A percentile compares a stretch with the other conserved stretches of the same genome.
phyloP scores from a whole-genome alignment of 2,329 filamentous ascomycete species.

The Beauveria sp. region DNA sequence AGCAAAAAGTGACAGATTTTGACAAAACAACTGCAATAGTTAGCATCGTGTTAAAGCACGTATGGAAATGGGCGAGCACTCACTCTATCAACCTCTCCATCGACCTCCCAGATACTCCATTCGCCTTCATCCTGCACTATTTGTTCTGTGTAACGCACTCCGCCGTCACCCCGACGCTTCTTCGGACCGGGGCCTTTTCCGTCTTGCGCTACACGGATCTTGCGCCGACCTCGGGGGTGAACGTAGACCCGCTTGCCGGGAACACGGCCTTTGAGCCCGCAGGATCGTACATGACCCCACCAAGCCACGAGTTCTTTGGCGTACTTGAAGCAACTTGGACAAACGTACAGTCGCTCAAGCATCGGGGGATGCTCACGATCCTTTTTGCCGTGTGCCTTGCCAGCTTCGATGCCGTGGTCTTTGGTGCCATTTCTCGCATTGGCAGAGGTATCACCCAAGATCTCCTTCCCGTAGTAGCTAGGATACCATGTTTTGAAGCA shows the following conservation, averaged over 20 bases:
- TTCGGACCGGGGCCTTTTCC: slow-evolving; percentile 26
- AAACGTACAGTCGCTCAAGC: slow-evolving; percentile 72
- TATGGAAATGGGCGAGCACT: slow-evolving; percentile 22
- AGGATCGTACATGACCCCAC: slow-evolving; percentile 51
- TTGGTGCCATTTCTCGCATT: slow-evolving; percentile 21
- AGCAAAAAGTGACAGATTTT: slow-evolving; percentile 91
- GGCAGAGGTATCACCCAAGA: slow-evolving; percentile 43
- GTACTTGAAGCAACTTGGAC: slow-evolving; percentile 92
- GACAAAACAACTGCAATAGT: slow-evolving; percentile 64
- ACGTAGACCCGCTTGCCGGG: slow-evolving; percentile 71
- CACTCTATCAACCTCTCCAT: slow-evolving; percentile 75
- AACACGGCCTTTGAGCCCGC: slow-evolving; percentile 39
- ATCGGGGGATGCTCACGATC: slow-evolving; percentile 33
- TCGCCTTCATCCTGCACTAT: slow-evolving; percentile 54
- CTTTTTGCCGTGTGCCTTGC: slow-evolving; percentile 23
- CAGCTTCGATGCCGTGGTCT: slow-evolving; percentile 16
- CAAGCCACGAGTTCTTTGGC: slow-evolving; percentile 54
- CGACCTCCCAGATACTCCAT: slow-evolving; percentile 86
- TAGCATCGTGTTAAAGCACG: neutral
- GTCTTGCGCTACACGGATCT: slow-evolving; percentile 29
- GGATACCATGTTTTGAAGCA: slow-evolving; percentile 89
- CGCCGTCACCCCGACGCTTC: slow-evolving; percentile 29
- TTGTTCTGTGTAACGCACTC: slow-evolving; percentile 33
- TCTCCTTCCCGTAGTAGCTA: slow-evolving; percentile 75
- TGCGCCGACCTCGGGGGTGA: slow-evolving; percentile 42